Base-by-base conservation (phyloP, 768 basidiomycete species). In the Cubamyces sp. region DNA sequence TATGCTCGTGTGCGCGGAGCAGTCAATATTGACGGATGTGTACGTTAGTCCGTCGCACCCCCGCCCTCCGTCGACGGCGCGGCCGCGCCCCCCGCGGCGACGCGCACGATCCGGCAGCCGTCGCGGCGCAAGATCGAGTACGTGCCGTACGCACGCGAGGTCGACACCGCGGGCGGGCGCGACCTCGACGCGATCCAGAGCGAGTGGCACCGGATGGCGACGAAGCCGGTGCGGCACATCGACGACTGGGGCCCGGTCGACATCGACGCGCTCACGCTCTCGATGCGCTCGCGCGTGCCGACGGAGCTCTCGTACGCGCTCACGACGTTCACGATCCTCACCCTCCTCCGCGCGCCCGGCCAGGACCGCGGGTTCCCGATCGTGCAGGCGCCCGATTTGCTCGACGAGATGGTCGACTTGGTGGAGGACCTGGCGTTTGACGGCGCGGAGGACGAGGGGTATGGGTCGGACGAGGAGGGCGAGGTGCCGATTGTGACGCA, bases 221-320 rank as follows among this genome's bases (percentile, higher is more conserved):
- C 82, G 54, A 83, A 90, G 46, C 80, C 84, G 6, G 73, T 90
- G 68, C 82, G 90, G 60, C 85, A 88, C 53, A 82, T 92, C 64
- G 87, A 88, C 70, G 93, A 96, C 55, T 93, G 95, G 87, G 94
- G 93, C 21, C 82, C 80, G 8, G 85, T 96, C 52, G 96, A 98
- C 68, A 87, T 98, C 60, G 95, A 97, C 70, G 87, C 87, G n/a
- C 81, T 99, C 52, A 88, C 87, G n/a, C 88, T 99, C 89, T 91
- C 92, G 30, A 77, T 99, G 42, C 90, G 95, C 34, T 96, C 92
- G 39, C 82, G 96, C 39, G 76, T 98, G 43, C 82, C 87, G 9
- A 81, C 85, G 48, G 96, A 99, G 74, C 77, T 96, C 55, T 89
- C 94, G 3, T 98, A 95, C 72, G 93, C 91, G 5, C 77, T 99